Conservation (phyloP, 495 filamentous ascomycete genomes). For the Trichoderma erinaceum region DNA sequence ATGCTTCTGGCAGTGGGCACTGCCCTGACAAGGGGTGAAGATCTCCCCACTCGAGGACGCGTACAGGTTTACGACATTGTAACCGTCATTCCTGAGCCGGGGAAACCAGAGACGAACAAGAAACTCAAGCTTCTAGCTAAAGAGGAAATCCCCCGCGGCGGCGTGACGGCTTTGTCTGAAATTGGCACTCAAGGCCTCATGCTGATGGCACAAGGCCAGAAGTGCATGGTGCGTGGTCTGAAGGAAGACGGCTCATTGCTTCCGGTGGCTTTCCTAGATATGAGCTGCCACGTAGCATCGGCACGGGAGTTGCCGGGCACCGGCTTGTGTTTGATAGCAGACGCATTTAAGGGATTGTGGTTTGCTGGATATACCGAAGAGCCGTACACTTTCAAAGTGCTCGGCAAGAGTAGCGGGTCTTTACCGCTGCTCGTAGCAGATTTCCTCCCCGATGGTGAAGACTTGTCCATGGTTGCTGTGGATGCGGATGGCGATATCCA, state of each 20-base stretch:
- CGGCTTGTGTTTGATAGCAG: conserved; percentile 75
- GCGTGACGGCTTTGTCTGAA: conserved; percentile 80
- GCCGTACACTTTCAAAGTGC: conserved; percentile 90
- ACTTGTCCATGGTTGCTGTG: conserved; percentile 73
- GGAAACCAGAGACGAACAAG: conserved; percentile 71
- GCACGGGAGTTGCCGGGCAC: conserved; percentile 76
- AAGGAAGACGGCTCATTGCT: conserved; percentile 90
- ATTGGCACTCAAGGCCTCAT: conserved; percentile 91
- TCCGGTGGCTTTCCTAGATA: conserved; percentile 96
- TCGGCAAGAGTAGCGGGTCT: conserved; percentile 71
- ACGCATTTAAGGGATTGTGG: conserved; percentile 90
- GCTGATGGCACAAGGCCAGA: conserved; percentile 89
- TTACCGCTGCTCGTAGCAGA: conserved; percentile 78
- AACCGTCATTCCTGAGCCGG: conserved; percentile 82
- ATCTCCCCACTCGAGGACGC: conserved; percentile 74
- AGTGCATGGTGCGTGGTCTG: conserved; percentile 90
- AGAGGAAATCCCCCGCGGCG: conserved; percentile 81
- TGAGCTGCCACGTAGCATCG: conserved; percentile 82
- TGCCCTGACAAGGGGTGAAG: conserved; percentile 75
- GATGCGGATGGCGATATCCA: conserved; percentile 84
- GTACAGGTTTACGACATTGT: conserved; percentile 92
- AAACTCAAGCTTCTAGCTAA: conserved; percentile 79
- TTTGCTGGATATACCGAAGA: conserved; percentile 92
- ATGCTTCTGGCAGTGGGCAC: conserved; percentile 82
- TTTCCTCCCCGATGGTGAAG: conserved; percentile 79